These are phyloP conservation scores for Saccharum spontaneum DNA, from an alignment of 176 grass and related monocot genomes.

Conservation along the genomic window DNA sequence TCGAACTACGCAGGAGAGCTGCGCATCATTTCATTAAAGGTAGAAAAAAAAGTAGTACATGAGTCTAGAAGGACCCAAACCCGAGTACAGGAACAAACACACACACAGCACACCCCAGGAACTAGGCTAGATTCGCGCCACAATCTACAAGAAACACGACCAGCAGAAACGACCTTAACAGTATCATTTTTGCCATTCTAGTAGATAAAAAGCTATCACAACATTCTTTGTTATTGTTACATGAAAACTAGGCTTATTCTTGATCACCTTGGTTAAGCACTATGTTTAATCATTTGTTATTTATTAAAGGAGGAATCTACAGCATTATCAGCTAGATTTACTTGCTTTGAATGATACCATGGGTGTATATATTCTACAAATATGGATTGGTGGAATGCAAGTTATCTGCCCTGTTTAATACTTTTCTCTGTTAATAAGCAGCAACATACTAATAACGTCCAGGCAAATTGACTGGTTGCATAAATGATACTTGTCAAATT, in stretches of 20 bases:
- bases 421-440: constrained; percentile 10
- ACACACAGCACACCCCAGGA: not conserved
- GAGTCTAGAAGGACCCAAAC: not conserved
- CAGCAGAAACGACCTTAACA: not conserved
- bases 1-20: not conserved
- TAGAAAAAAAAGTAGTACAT: not conserved
- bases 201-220: not conserved
- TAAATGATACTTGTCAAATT: constrained; percentile 3
- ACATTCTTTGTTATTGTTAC: not conserved
- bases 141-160: not conserved
- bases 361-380: constrained; percentile 11
- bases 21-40: not conserved
- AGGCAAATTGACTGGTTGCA: not conserved
- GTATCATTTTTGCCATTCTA: not conserved
- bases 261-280: not conserved
- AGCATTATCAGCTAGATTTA: not conserved
- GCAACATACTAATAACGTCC: not conserved
- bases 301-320: not conserved
- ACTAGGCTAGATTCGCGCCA: not conserved
- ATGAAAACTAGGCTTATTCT: not conserved
- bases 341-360: constrained; percentile 14
- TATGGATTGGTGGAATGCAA: not conserved
- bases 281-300: not conserved
- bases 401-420: not conserved
- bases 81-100: not conserved